Evolutionary conservation across 2,329 filamentous ascomycete genomes (phyloP), one percentile per base, ranked within the genome.

Genomic region (Rachicladosporium sp.): DNA sequence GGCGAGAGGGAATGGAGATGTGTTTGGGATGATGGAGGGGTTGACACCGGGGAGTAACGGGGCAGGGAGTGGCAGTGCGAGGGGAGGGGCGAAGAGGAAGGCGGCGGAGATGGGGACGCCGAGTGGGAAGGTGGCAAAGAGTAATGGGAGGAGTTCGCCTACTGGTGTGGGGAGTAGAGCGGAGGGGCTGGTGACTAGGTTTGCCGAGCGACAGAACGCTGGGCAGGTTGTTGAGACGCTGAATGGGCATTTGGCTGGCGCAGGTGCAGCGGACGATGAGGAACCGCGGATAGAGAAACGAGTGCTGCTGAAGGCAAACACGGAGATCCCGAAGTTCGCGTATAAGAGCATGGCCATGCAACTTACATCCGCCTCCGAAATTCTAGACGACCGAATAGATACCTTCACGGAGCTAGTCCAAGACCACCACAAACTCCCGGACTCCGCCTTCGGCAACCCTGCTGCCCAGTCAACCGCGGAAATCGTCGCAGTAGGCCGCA

Each of bases 291-390:
- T 76, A 8, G 83, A 91, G 58, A 57, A 85, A 10, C 81, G 91
- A 37, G 78, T 96, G 58, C 88, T 83, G 56, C 71, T 94, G 12
- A 88, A 80, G 4, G 83, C 86, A 2, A 83, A 84, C 43, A 89
- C 86, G 1, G 89, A 96, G 57, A 73, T 86, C 54, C 87, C 88
- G 58, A 95, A 94, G 58, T 80, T 95, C 50, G 77, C 70, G 1
- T 98, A 96, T 63, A 91, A 88, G 56, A 84, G 87, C 2, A 80
- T 96, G 70, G 82, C 85, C 2, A 94, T 96, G 87, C 93, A 94
- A 55, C 70, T 91, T 5, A 88, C 85, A 4, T 88, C 95, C 58
- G 79, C 86, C 0, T 93, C 89, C 4, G 88, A 94, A 59, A 84
- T 94, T 33, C 72, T 96, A 6, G 91, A 98, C 62, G 89, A 96